Conservation (phyloP, 2,329 filamentous ascomycete species). For the Ophiostoma piceae region DNA sequence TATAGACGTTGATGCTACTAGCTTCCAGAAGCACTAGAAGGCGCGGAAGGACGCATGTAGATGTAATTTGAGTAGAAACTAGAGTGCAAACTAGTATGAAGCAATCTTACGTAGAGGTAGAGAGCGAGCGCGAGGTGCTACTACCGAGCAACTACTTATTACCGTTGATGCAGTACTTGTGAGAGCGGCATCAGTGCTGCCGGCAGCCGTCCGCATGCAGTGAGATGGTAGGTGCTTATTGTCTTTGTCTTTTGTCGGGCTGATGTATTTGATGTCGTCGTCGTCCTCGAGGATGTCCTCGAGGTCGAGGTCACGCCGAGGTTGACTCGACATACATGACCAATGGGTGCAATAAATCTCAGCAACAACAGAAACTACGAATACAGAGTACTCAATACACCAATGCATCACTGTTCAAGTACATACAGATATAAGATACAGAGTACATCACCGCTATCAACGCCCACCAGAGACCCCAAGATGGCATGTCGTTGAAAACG, state of each 20-base stretch:
- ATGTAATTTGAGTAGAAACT: neutral
- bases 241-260: neutral
- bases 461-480: neutral
- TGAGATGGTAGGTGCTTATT: neutral
- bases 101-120: neutral
- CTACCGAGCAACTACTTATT: neutral
- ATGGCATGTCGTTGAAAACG: neutral
- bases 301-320: neutral
- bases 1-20: neutral
- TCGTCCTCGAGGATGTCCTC: neutral
- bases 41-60: neutral
- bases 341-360: too few species aligned
- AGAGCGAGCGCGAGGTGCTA: neutral
- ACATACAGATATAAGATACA: too few species aligned
- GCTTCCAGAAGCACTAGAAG: constrained; percentile 11
- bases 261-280: neutral
- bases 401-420: neutral
- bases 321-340: too few species aligned
- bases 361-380: too few species aligned
- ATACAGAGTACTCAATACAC: too few species aligned
- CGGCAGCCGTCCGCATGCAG: neutral
- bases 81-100: neutral
- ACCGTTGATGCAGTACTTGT: neutral
- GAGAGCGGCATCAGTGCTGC: neutral
- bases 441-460: neutral